phyloP scores from a whole-genome alignment of 345 rosid genomes.

The Salix suchowensis region DNA sequence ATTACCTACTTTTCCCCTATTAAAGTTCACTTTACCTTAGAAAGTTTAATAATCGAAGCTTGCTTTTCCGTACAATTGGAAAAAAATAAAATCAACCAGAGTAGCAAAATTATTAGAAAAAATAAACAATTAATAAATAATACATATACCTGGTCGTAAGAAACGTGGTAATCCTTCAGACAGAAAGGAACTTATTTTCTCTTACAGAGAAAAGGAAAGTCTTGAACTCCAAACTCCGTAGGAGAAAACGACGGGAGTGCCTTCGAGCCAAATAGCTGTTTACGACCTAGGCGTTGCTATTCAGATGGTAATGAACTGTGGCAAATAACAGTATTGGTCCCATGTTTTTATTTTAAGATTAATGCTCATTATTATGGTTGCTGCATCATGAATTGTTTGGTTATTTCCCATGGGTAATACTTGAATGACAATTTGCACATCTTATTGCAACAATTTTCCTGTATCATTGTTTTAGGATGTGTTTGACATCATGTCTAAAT shows the following conservation, averaged over 20 bases:
- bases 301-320: too few species aligned
- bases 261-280: not conserved
- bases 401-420: not conserved
- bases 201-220: not conserved
- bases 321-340: too few species aligned
- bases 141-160: not conserved
- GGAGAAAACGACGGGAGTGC: not conserved
- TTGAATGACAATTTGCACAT: not conserved
- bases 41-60: not conserved
- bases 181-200: not conserved
- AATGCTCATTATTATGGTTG: too few species aligned
- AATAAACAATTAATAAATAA: not conserved
- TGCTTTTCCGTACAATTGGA: not conserved
- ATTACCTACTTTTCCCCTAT: not conserved
- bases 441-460: not conserved
- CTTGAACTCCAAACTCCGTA: not conserved
- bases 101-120: not conserved
- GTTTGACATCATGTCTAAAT: too few species aligned
- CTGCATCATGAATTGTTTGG: not conserved
- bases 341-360: too few species aligned
- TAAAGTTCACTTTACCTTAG: not conserved
- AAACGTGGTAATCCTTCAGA: not conserved
- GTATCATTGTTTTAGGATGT: not conserved
- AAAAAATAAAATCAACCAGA: not conserved
- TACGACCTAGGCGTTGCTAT: not conserved